Conservation (phyloP, 1,284 basidiomycete genomes). For the Trichosporon ovoides region DNA sequence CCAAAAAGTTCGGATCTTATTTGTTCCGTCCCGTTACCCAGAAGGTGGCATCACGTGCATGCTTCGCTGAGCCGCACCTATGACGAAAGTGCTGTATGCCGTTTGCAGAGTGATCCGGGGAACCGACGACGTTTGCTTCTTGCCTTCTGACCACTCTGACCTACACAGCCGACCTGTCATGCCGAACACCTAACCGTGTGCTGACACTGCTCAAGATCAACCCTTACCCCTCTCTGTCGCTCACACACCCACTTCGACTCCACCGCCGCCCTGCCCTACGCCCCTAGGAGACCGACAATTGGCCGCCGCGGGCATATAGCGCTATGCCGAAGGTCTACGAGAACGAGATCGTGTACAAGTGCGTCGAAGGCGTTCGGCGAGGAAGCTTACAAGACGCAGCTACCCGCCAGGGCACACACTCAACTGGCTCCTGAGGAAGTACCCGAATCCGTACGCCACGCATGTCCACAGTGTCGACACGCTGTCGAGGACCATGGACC, state of each 20-base stretch:
- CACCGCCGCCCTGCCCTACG: neutral
- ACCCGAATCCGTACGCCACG: constrained; percentile 86
- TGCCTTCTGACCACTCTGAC: too few relatives aligned
- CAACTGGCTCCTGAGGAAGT: constrained; percentile 88
- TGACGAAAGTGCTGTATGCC: constrained; percentile 3
- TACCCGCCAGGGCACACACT: constrained; percentile 81
- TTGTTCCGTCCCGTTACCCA: neutral
- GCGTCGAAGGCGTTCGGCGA: neutral
- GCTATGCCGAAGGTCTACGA: constrained; percentile 24
- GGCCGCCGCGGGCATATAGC: too few relatives aligned
- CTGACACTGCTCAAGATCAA: too few relatives aligned
- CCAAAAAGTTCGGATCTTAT: neutral
- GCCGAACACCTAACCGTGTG: too few relatives aligned
- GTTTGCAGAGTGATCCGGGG: neutral
- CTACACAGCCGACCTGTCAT: too few relatives aligned
- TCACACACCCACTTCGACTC: neutral
- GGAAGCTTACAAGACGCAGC: constrained; percentile 48
- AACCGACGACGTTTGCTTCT: constrained; percentile 2
- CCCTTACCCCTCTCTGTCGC: too few relatives aligned
- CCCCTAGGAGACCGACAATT: neutral
- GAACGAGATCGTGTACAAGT: constrained; percentile 25
- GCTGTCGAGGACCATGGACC: constrained; percentile 73
- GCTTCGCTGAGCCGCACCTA: neutral
- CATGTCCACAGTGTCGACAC: constrained; percentile 91
- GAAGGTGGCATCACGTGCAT: neutral